Percentiles rank a stretch among this genome's conserved stretches.
These are phyloP conservation scores for Umbellularia californica DNA, from an alignment of 164 flowering plant species.

Conservation along the genomic window DNA sequence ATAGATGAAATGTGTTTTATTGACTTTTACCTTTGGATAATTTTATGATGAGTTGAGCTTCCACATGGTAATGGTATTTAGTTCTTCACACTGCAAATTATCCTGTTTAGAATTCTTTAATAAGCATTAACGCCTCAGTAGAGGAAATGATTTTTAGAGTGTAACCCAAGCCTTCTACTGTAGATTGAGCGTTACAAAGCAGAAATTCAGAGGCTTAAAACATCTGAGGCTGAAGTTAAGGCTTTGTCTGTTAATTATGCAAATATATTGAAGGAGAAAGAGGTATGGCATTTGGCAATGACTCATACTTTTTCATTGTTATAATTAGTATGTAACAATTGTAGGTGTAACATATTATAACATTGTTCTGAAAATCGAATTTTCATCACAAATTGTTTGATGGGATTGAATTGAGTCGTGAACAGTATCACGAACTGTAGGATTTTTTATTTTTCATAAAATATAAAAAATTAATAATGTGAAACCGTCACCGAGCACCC, in stretches of 20 bases:
- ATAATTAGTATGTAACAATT: neutral
- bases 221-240: slow-evolving; percentile 91
- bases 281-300: slow-evolving; percentile 38
- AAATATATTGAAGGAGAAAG: slow-evolving; percentile 83
- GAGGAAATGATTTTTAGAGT: neutral
- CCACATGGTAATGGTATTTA: neutral
- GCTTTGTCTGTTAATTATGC: slow-evolving; percentile 93
- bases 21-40: too few species aligned
- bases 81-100: neutral
- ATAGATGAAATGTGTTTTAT: too few species aligned
- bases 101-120: neutral
- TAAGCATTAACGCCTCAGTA: neutral
- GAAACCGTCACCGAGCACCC: too few species aligned
- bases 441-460: too few species aligned
- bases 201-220: slow-evolving; percentile 77
- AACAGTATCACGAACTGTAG: too few species aligned
- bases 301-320: neutral
- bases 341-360: too few species aligned
- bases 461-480: too few species aligned
- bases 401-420: too few species aligned
- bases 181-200: slow-evolving; percentile 76
- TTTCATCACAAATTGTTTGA: too few species aligned
- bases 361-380: too few species aligned
- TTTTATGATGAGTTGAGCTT: neutral
- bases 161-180: slow-evolving; percentile 6